Evolutionary conservation across 345 rosid genomes (phyloP).

Genomic region (Boechera divaricarpa): DNA sequence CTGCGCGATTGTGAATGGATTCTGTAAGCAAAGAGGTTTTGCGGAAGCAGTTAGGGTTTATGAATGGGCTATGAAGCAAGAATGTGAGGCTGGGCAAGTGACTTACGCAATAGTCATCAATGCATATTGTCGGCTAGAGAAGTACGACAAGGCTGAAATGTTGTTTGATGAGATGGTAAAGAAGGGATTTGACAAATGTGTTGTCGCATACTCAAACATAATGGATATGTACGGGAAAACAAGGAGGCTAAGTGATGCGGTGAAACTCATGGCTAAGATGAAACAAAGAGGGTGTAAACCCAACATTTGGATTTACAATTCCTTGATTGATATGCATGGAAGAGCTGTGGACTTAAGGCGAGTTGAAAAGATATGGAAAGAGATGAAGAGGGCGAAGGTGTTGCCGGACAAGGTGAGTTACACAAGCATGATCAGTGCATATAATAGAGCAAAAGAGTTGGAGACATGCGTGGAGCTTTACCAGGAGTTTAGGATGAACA

Average conservation of each 20-base stretch:
- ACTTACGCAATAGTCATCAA: constrained; percentile 79
- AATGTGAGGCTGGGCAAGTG: constrained; percentile 85
- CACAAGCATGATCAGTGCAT: constrained; percentile 72
- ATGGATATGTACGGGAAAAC: constrained; percentile 81
- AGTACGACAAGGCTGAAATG: constrained; percentile 65
- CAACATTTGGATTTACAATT: constrained; percentile 84
- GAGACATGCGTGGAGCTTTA: constrained; percentile 64
- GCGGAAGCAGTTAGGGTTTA: constrained; percentile 58
- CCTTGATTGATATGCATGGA: constrained; percentile 85
- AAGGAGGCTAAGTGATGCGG: constrained; percentile 67
- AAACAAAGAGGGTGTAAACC: constrained; percentile 74
- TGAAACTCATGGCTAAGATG: constrained; percentile 78
- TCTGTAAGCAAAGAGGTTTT: constrained; percentile 65
- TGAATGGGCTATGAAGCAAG: constrained; percentile 54
- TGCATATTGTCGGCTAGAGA: constrained; percentile 62
- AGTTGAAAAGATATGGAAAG: constrained; percentile 85
- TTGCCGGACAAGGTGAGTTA: constrained; percentile 82
- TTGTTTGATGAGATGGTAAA: constrained; percentile 69
- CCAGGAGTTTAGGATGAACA: constrained; percentile 60
- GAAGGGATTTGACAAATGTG: constrained; percentile 73
- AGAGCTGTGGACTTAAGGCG: constrained; percentile 65
- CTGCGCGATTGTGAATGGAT: constrained; percentile 78
- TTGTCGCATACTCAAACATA: constrained; percentile 81
- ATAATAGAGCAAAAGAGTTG: constrained; percentile 64
- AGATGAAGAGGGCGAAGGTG: constrained; percentile 75